phyloP scores from a whole-genome alignment of 345 rosid genomes.

The Gossypium australe region DNA sequence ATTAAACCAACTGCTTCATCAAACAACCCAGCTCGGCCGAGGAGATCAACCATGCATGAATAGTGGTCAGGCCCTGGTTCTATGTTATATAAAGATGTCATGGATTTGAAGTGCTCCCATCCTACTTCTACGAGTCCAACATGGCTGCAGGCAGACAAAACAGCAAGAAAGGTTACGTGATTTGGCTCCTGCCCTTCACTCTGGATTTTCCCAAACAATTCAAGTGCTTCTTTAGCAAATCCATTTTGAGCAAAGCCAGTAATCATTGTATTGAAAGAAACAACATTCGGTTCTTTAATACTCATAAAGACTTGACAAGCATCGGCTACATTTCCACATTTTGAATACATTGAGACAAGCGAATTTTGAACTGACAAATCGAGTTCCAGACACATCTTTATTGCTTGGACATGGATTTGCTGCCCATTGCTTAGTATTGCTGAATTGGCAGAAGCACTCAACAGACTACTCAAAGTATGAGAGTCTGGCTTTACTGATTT shows the following conservation, averaged over 20 bases:
- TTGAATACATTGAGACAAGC: constrained; percentile 64
- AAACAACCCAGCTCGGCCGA: constrained; percentile 65
- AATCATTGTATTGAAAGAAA: constrained; percentile 73
- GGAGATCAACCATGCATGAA: constrained; percentile 76
- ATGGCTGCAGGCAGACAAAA: constrained; percentile 70
- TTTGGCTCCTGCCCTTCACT: constrained; percentile 49
- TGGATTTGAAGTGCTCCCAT: constrained; percentile 49
- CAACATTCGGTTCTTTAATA: constrained; percentile 43
- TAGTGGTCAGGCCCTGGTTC: constrained; percentile 72
- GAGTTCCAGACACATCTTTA: constrained; percentile 41
- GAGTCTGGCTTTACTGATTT: constrained; percentile 42
- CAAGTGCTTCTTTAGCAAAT: constrained; percentile 47
- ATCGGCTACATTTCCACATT: constrained; percentile 63
- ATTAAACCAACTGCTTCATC: constrained; percentile 56
- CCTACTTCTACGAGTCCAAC: constrained; percentile 64
- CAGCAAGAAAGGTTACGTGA: constrained; percentile 57
- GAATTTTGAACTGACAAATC: constrained; percentile 59
- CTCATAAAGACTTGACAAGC: constrained; percentile 44
- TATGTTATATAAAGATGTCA: constrained; percentile 40
- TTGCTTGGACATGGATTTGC: constrained; percentile 52
- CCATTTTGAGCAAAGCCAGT: constrained; percentile 71
- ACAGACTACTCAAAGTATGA: constrained; percentile 53
- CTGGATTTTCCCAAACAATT: constrained; percentile 44
- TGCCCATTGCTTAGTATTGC: constrained; percentile 51
- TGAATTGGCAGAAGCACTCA: constrained; percentile 66